Evolutionary conservation across 2,329 filamentous ascomycete genomes (phyloP), one percentile per base, ranked within the genome.

Genomic region (Sordariomycetes sp.): DNA sequence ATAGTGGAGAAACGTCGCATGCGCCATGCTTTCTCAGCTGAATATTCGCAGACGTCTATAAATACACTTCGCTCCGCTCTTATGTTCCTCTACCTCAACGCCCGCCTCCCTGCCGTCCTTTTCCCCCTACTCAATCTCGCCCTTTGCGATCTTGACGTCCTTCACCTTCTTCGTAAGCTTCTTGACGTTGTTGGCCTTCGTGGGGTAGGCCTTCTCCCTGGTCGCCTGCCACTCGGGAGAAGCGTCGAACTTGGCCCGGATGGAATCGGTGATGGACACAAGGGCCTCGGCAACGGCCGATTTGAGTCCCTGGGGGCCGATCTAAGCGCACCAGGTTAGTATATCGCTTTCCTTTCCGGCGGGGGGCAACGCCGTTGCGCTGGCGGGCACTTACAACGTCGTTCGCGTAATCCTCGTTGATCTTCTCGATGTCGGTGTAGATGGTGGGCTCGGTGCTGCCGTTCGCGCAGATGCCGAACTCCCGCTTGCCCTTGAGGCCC

Each of bases 301-400:
- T 76, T 99, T 97, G 57, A 97, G 78, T 14, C 88, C 74, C 76
- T 97, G 92, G 0, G 94, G 94, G 1, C 88, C 90, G 61, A 96
- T 80, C 67, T 71, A 37, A n/a, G 54, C 14, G 10, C 16, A 25
- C 16, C 2, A 35, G 32, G 7, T 20, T 24, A 7, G 4, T 3
- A n/a, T 24, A 18, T 18, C 8, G 12, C n/a, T 24, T n/a, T 8
- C 18, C 18, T 7, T 16, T 7, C 11, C n/a, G n/a, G 20, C 12
- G 22, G 5, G 46, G 54, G n/a, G 46, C 62, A 55, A 62, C 52
- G 56, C 22, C 10, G 2, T 37, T 11, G 1, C 32, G 8, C 22
- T 16, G 10, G 18, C 14, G 3, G 35, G 8, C 14, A 57, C 81
- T 63, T 79, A 90, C 86, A 62, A 88, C 79, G 68, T 97, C 93